Evolutionary conservation across 345 rosid genomes (phyloP), one percentile per base, ranked within the genome.

Genomic region (Syzygium grande): DNA sequence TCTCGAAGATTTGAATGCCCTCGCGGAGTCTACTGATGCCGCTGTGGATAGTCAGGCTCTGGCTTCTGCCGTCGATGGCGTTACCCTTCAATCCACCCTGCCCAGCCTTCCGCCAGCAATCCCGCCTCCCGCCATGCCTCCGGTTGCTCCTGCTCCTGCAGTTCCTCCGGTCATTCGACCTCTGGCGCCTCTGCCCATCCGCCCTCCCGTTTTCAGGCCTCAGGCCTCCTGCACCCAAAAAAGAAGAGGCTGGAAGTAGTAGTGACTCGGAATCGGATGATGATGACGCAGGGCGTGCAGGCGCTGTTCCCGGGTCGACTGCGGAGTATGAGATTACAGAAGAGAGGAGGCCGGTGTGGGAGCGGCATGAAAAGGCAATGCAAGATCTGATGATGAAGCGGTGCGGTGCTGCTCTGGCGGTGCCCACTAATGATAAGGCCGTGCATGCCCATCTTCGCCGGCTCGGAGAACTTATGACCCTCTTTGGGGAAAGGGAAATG

Each of bases 401-500:
- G 19, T 95, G 96, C 5, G 99, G 98, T 68, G 94, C 98, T 89
- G 99, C 98, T 63, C 90, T 98, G 5, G 99, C 98, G 2, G 99
- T 98, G 88, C 99, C 99, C 29, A 96, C 99, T 51, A 98, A 98
- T 90, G 99, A 98, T 90, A 94, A 90, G 92, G 91, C 98, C 29
- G 98, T 95, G 29, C 92, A 98, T 46, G 93, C 96, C 49, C 97
- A 97, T 23, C 99, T 95, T 86, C 96, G 98, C 53, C 91, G 97
- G 51, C 97, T 95, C 34, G 98, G 96, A 84, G 99, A 96, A 88
- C 98, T 98, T 30, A 92, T 98, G 86, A 98, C 99, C 25, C 93
- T 96, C 41, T 98, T 98, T 89, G 99, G 99, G 88, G 99, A 98
- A 89, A 89, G 94, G 84, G 99, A 96, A 90, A 98, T 98, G 99